phyloP scores from a whole-genome alignment of 129 eudicot species.

The Apium graveolens region DNA sequence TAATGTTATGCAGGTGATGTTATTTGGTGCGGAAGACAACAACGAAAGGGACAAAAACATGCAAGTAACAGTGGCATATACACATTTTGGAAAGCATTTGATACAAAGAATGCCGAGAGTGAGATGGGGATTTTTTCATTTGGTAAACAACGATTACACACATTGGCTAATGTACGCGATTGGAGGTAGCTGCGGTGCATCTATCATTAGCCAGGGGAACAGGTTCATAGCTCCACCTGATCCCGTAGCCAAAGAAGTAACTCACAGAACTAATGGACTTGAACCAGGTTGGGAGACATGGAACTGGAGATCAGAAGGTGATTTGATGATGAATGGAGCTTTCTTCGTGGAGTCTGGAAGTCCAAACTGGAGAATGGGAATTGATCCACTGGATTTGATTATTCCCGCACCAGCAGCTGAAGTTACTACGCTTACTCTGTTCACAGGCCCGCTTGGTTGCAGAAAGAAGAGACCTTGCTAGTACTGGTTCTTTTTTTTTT shows the following conservation, averaged over 20 bases:
- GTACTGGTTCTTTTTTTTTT: background rate
- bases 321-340: conserved; percentile 33
- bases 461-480: conserved; percentile 14
- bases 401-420: conserved; percentile 17
- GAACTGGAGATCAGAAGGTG: conserved; percentile 42
- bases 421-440: conserved; percentile 20
- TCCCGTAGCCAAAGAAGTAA: background rate
- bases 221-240: conserved; percentile 27
- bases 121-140: conserved; percentile 27
- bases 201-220: conserved; percentile 40
- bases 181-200: conserved; percentile 25
- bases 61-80: conserved; percentile 27
- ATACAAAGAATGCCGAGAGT: conserved; percentile 34
- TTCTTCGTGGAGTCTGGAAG: conserved; percentile 23
- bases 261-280: conserved; percentile 11
- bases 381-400: conserved; percentile 12
- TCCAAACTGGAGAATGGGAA: background rate
- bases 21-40: conserved; percentile 26
- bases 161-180: conserved; percentile 37
- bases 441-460: conserved; percentile 28
- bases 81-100: conserved; percentile 22
- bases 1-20: conserved; percentile 21
- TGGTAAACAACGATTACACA: conserved; percentile 34
- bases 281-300: conserved; percentile 26
- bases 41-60: conserved; percentile 13